These are phyloP conservation scores for Chlamydomonas sp. DNA, from an alignment of 139 green algal genomes.

Conservation along the genomic window DNA sequence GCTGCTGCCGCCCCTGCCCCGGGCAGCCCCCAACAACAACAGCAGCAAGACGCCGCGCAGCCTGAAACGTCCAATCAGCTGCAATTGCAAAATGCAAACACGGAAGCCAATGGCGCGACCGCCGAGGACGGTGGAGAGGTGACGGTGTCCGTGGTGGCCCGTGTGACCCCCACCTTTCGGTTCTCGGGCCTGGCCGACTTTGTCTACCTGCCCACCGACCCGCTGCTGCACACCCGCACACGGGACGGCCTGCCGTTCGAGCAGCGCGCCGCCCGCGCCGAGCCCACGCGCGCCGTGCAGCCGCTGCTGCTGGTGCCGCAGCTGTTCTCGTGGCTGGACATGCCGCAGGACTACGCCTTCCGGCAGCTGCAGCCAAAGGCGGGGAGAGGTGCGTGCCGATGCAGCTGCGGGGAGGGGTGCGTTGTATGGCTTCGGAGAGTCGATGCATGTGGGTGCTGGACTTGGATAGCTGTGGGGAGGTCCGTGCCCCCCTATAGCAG, in stretches of 20 bases:
- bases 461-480: too few relatives aligned
- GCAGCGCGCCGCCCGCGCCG: slow-evolving; percentile 36
- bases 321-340: slow-evolving; percentile 57
- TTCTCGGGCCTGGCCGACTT: slow-evolving; percentile 63
- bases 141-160: neutral
- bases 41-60: too few relatives aligned
- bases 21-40: neutral
- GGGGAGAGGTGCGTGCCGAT: neutral
- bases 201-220: slow-evolving; percentile 51
- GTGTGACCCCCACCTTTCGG: slow-evolving; percentile 24
- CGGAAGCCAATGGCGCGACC: too few relatives aligned
- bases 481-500: too few relatives aligned
- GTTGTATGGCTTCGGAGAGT: neutral
- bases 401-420: neutral
- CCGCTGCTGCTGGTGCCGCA: slow-evolving; percentile 55
- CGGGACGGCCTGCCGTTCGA: slow-evolving; percentile 7
- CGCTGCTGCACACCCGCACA: neutral
- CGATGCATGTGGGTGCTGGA: neutral
- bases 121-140: neutral
- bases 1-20: neutral
- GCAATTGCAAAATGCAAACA: too few relatives aligned
- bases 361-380: slow-evolving; percentile 27
- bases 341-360: slow-evolving; percentile 58
- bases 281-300: slow-evolving; percentile 36
- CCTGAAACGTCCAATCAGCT: too few relatives aligned